A percentile compares a stretch with the other conserved stretches of the same genome.
phyloP scores from a whole-genome alignment of 2,329 filamentous ascomycete genomes.

The Aspergillus sergii region DNA sequence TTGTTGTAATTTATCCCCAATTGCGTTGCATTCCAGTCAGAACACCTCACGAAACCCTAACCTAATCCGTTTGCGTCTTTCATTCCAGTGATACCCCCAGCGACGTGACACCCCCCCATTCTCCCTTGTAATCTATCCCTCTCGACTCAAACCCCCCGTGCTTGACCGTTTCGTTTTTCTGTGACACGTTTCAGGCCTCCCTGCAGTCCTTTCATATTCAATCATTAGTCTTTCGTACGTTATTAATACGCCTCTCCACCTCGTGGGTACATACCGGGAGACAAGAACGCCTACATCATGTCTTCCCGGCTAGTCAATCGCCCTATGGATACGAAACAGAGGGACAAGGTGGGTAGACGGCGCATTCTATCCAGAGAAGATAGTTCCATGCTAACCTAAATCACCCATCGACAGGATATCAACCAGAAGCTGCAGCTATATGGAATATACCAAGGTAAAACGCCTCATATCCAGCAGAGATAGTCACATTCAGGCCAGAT shows the following conservation, averaged over 20 bases:
- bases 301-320: slow-evolving; percentile 13
- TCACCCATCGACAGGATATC: slow-evolving; percentile 59
- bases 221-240: background rate
- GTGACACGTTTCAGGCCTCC: background rate
- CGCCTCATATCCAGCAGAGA: background rate
- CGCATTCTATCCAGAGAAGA: background rate
- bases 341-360: slow-evolving; percentile 63
- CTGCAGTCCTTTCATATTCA: background rate
- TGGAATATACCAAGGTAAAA: slow-evolving; percentile 72
- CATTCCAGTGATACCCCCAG: slow-evolving; percentile 26
- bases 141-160: background rate
- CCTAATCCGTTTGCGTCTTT: slow-evolving; percentile 11
- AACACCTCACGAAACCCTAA: slow-evolving; percentile 6
- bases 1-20: background rate
- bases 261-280: background rate
- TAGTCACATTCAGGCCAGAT: slow-evolving; percentile 3
- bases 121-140: background rate
- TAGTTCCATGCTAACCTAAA: background rate
- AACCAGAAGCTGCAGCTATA: slow-evolving; percentile 94
- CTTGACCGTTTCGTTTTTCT: background rate
- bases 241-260: background rate
- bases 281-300: slow-evolving; percentile 3
- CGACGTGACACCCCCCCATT: slow-evolving; percentile 14
- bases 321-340: slow-evolving; percentile 45
- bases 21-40: background rate